A percentile compares a stretch with the other conserved stretches of the same genome.
Evolutionary conservation across 495 filamentous ascomycete species (phyloP).

Genomic region (Clavariopsis aquatica): DNA sequence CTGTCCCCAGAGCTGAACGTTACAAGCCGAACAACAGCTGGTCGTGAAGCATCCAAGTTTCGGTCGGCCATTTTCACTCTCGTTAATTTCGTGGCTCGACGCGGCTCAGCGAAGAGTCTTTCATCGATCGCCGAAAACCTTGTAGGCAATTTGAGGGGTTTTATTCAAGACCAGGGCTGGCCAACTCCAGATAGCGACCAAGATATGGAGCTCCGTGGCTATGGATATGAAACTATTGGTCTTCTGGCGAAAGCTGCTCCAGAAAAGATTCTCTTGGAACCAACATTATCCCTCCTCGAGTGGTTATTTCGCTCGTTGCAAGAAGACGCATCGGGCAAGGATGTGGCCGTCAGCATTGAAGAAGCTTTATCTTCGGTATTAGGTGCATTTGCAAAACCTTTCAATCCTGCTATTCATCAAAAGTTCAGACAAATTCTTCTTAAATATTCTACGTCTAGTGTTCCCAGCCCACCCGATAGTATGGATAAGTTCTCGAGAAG

Average conservation of each 20-base stretch:
- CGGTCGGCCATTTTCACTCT: conserved; percentile 84
- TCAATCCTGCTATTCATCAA: conserved; percentile 49
- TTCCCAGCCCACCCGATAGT: conserved; percentile 33
- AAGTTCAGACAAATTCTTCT: conserved; percentile 52
- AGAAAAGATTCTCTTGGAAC: conserved; percentile 55
- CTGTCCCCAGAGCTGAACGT: conserved; percentile 42
- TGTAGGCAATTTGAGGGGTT: conserved; percentile 70
- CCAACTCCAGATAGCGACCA: conserved; percentile 56
- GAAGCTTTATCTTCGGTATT: conserved; percentile 80
- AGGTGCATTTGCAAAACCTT: conserved; percentile 55
- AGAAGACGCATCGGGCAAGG: conserved; percentile 72
- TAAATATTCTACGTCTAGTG: conserved; percentile 41
- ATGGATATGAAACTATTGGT: conserved; percentile 73
- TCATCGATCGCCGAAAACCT: conserved; percentile 66
- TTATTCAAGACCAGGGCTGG: conserved; percentile 82
- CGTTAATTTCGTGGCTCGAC: conserved; percentile 81
- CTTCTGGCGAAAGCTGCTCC: conserved; percentile 61
- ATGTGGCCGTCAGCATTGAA: conserved; percentile 82
- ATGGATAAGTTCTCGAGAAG: conserved; percentile 52
- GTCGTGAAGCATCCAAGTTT: conserved; percentile 71
- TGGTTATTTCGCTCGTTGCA: conserved; percentile 83
- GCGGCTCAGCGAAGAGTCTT: conserved; percentile 61
- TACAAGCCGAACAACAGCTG: conserved; percentile 49
- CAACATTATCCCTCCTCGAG: conserved; percentile 61
- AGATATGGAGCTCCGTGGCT: conserved; percentile 46